Evolutionary conservation across 2,329 filamentous ascomycete species (phyloP).

Genomic region (Cercospora sesami): DNA sequence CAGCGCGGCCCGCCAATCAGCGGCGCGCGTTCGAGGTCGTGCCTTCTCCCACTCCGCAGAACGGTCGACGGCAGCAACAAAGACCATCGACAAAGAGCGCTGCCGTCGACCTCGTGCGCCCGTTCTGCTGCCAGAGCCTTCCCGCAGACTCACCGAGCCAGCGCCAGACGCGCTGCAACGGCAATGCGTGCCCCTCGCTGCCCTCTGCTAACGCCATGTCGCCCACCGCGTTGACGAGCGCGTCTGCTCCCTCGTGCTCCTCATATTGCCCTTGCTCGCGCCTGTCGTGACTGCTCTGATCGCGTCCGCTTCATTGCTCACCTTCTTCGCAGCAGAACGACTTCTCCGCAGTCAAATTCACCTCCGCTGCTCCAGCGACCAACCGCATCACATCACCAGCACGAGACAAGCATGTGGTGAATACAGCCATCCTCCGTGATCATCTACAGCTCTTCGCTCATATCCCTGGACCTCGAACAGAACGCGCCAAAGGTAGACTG

Average conservation of each 20-base stretch:
- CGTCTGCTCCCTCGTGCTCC: neutral
- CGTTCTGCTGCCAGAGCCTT: slow-evolving; percentile 12
- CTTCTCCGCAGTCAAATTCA: neutral
- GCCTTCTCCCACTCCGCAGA: neutral
- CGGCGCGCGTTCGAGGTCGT: neutral
- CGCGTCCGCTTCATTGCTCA: neutral
- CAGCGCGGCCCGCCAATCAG: slow-evolving; percentile 9
- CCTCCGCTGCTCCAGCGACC: neutral
- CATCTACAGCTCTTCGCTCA: neutral
- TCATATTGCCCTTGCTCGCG: neutral
- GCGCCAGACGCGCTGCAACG: slow-evolving; percentile 13
- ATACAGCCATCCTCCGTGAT: neutral
- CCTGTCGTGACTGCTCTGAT: neutral
- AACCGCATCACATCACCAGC: slow-evolving; percentile 6
- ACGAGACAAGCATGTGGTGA: neutral
- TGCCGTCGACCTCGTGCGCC: slow-evolving; percentile 17
- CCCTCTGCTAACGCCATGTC: slow-evolving; percentile 10
- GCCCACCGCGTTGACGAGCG: neutral
- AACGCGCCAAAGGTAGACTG: neutral
- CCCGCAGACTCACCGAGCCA: slow-evolving; percentile 18
- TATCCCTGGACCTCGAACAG: neutral
- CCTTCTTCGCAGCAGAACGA: neutral
- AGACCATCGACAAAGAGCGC: neutral
- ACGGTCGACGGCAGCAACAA: slow-evolving; percentile 9
- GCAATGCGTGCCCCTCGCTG: slow-evolving; percentile 5